These are phyloP conservation scores for Bremia lactucae DNA, from an alignment of 352 stramenopile genomes.

Conservation along the genomic window DNA sequence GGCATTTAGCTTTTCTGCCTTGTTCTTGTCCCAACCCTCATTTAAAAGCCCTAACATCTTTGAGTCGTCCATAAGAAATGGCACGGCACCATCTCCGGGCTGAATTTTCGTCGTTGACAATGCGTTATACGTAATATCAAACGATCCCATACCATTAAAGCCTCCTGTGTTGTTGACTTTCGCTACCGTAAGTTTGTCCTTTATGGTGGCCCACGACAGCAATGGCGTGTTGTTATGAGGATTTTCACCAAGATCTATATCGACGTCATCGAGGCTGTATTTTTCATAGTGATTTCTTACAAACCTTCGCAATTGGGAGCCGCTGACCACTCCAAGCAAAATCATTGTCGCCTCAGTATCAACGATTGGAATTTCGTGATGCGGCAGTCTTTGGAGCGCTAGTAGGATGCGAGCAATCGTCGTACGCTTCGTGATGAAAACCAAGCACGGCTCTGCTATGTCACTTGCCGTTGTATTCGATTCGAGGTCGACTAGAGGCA, in stretches of 20 bases:
- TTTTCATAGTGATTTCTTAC: conserved; percentile 51
- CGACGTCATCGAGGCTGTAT: conserved; percentile 37
- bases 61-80: conserved; percentile 75
- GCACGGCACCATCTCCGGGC: conserved; percentile 19
- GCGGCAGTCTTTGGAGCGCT: conserved; percentile 57
- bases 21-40: conserved; percentile 48
- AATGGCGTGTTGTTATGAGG: conserved; percentile 18
- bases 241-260: conserved; percentile 65
- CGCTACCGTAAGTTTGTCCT: conserved; percentile 39
- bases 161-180: conserved; percentile 28
- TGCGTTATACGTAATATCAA: conserved; percentile 61
- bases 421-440: conserved; percentile 67
- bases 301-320: conserved; percentile 47
- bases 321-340: conserved; percentile 54
- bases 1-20: conserved; percentile 43
- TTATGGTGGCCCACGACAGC: conserved; percentile 55
- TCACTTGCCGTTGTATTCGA: conserved; percentile 39
- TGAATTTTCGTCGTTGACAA: conserved; percentile 24
- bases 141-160: conserved; percentile 51
- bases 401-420: conserved; percentile 56
- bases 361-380: conserved; percentile 68
- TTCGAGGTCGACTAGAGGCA: conserved; percentile 77
- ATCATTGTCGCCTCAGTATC: conserved; percentile 56
- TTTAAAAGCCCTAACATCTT: conserved; percentile 72
- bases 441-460: conserved; percentile 57